phyloP scores from a whole-genome alignment of 164 flowering plant genomes.

The Annona squamosa region DNA sequence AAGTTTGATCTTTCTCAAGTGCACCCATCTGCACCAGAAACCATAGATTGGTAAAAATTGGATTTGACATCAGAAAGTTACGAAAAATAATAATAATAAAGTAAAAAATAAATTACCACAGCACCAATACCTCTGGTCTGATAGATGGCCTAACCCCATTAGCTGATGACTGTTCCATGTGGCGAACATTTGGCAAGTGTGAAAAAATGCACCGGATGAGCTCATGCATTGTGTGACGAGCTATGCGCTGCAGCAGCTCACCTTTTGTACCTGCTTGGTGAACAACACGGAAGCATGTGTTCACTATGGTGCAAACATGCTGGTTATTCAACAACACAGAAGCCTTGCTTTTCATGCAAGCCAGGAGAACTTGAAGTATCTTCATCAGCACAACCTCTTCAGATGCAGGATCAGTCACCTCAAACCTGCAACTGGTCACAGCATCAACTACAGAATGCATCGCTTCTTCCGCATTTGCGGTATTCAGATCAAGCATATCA shows the following conservation, averaged over 20 bases:
- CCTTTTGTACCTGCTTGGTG: constrained; percentile 48
- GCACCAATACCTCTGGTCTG: constrained; percentile 18
- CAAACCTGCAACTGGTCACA: constrained; percentile 49
- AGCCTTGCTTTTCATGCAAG: constrained; percentile 45
- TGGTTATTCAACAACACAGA: constrained; percentile 38
- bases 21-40: constrained; percentile 23
- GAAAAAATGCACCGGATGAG: constrained; percentile 41
- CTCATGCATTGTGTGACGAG: constrained; percentile 51
- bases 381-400: constrained; percentile 48
- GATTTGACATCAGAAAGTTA: not conserved
- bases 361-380: constrained; percentile 47
- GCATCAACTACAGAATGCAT: constrained; percentile 42
- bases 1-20: constrained; percentile 15
- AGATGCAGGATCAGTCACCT: constrained; percentile 50
- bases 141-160: constrained; percentile 11
- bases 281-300: constrained; percentile 43
- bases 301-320: constrained; percentile 49
- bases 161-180: constrained; percentile 8
- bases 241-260: constrained; percentile 47
- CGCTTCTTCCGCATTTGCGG: constrained; percentile 33
- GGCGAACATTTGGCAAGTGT: constrained; percentile 24
- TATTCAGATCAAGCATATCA: constrained; percentile 32
- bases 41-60: not conserved
- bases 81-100: not conserved
- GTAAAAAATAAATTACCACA: not conserved